Percentiles rank a stretch among this genome's conserved stretches.
Evolutionary conservation across 495 filamentous ascomycete species (phyloP).

Genomic region (Trichoderma orchidacearum): DNA sequence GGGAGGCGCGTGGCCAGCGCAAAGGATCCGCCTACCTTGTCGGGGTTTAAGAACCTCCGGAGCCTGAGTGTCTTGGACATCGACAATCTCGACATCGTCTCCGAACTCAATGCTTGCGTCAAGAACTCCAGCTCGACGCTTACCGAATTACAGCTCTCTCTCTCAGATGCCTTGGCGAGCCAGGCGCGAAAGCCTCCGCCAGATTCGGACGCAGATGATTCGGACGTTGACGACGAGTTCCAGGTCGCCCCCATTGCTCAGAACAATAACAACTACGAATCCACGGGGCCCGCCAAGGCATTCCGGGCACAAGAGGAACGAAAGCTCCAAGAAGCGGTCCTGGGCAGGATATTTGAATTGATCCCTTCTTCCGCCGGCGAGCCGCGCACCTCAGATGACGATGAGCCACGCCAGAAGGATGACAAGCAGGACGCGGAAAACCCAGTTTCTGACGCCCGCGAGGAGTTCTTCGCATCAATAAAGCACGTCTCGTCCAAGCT

Average conservation of each 20-base stretch:
- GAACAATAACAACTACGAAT: slow-evolving; percentile 11
- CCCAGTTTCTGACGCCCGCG: slow-evolving; percentile 8
- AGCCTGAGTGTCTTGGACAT: slow-evolving; percentile 42
- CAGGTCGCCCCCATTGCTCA: slow-evolving; percentile 13
- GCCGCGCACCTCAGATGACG: slow-evolving; percentile 9
- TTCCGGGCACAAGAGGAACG: slow-evolving; percentile 33
- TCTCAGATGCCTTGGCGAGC: slow-evolving; percentile 35
- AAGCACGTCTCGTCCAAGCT: slow-evolving; percentile 20
- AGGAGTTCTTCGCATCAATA: slow-evolving; percentile 28
- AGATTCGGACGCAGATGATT: slow-evolving; percentile 35
- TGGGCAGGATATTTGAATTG: slow-evolving; percentile 38
- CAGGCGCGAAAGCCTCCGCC: slow-evolving; percentile 36
- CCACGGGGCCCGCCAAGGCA: slow-evolving; percentile 20
- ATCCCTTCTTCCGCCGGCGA: background rate
- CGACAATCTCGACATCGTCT: slow-evolving; percentile 37
- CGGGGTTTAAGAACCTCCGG: slow-evolving; percentile 41
- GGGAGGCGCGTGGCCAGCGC: slow-evolving; percentile 8
- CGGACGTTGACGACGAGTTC: slow-evolving; percentile 35
- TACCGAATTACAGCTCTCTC: slow-evolving; percentile 39
- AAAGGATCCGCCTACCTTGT: slow-evolving; percentile 32
- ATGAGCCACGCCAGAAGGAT: slow-evolving; percentile 5
- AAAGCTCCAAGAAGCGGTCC: slow-evolving; percentile 37
- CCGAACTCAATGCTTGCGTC: slow-evolving; percentile 40
- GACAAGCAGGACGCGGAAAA: slow-evolving; percentile 13
- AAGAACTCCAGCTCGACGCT: slow-evolving; percentile 35